phyloP scores from a whole-genome alignment of 2,329 filamentous ascomycete genomes.

The Pseudocercospora crystallina region DNA sequence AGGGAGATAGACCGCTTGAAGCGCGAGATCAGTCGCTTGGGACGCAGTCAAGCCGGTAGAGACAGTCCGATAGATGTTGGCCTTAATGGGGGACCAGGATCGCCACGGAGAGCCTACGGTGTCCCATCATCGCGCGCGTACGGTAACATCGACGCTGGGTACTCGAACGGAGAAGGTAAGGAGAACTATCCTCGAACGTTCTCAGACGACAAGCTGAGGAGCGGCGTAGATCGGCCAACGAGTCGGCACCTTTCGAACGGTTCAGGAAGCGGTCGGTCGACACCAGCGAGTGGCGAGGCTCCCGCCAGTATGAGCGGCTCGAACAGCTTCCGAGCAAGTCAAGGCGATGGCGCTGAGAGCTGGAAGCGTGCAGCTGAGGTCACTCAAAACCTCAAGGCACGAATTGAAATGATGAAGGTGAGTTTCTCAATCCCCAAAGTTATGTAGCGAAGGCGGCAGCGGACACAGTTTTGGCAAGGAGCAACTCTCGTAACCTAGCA shows the following conservation, averaged over 20 bases:
- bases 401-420: constrained; percentile 98
- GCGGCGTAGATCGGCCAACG: constrained; percentile 15
- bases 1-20: constrained; percentile 92
- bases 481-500: neutral
- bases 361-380: constrained; percentile 98
- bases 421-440: constrained; percentile 22
- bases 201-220: constrained; percentile 25
- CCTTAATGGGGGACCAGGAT: constrained; percentile 15
- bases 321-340: constrained; percentile 10
- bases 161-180: constrained; percentile 43
- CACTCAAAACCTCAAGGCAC: constrained; percentile 92
- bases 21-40: constrained; percentile 67
- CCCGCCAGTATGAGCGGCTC: constrained; percentile 6
- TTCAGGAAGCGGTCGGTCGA: constrained; percentile 41
- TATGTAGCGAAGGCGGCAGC: neutral
- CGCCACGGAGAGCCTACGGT: constrained; percentile 24
- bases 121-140: constrained; percentile 21
- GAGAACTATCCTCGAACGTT: constrained; percentile 38
- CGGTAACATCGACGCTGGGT: constrained; percentile 16
- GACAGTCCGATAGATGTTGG: constrained; percentile 27
- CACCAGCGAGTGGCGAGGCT: constrained; percentile 41
- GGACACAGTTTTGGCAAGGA: neutral
- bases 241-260: constrained; percentile 25
- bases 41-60: constrained; percentile 50
- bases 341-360: constrained; percentile 70